A percentile compares a stretch with the other conserved stretches of the same genome.
phyloP scores from a whole-genome alignment of 345 rosid genomes.

The Populus ilicifolia region DNA sequence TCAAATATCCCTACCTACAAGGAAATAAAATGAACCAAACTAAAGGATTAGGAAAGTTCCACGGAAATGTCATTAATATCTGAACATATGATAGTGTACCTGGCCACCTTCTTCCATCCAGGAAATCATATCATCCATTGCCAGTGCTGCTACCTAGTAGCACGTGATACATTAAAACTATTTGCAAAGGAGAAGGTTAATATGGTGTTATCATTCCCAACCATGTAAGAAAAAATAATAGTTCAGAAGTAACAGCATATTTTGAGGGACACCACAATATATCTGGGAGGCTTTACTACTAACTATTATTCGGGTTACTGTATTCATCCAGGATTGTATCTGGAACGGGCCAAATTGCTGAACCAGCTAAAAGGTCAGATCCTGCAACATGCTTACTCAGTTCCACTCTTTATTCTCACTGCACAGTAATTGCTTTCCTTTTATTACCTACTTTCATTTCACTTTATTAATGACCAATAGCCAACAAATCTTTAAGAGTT shows the following conservation, averaged over 20 bases:
- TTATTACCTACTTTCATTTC: not conserved
- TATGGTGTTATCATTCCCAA: slow-evolving; percentile 35
- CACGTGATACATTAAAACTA: slow-evolving; percentile 75
- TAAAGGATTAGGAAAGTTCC: slow-evolving; percentile 18
- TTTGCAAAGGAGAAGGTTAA: slow-evolving; percentile 60
- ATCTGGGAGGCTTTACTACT: not conserved
- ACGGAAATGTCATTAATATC: not conserved
- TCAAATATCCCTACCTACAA: slow-evolving; percentile 96
- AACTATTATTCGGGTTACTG: not conserved
- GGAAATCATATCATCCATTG: slow-evolving; percentile 98
- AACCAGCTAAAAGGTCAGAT: not conserved
- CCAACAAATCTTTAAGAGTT: not conserved
- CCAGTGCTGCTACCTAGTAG: slow-evolving; percentile 99
- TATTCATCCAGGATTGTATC: not conserved
- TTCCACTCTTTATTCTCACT: not conserved
- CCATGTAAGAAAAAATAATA: slow-evolving; percentile 23
- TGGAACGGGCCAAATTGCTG: not conserved
- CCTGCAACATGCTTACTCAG: not conserved
- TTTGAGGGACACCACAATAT: not conserved
- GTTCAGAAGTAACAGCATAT: slow-evolving; percentile 12
- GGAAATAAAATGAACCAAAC: slow-evolving; percentile 22
- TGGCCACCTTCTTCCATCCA: slow-evolving; percentile 99
- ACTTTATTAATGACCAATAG: not conserved
- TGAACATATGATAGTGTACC: slow-evolving; percentile 43
- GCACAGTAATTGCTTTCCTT: not conserved